Evolutionary conservation across 495 filamentous ascomycete species (phyloP).

Genomic region (Lophiostoma macrostomum): DNA sequence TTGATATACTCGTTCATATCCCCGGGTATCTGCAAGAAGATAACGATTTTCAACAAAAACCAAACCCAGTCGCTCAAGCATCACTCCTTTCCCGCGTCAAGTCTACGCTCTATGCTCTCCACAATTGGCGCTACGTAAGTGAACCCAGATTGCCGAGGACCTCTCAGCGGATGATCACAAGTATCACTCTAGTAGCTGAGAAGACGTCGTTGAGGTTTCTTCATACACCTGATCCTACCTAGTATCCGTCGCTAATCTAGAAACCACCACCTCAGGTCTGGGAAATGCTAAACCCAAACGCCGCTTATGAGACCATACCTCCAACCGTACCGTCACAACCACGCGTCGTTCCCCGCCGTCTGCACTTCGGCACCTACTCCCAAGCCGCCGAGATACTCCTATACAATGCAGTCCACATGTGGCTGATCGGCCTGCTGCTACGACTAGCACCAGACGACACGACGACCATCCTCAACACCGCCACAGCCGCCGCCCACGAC

Average conservation of each 20-base stretch:
- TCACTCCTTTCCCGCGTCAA: constrained; percentile 3
- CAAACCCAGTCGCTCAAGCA: background rate
- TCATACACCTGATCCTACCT: no score
- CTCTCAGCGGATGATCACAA: no score
- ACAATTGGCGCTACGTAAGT: constrained; percentile 15
- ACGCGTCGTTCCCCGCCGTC: background rate
- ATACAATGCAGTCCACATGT: constrained; percentile 23
- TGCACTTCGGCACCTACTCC: constrained; percentile 3
- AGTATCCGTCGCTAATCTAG: no score
- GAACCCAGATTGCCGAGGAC: no score
- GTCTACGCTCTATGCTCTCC: constrained; percentile 1
- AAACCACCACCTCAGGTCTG: no score
- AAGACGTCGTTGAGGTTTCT: no score
- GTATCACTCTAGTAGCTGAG: no score
- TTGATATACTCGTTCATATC: constrained; percentile 18
- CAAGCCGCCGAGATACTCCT: constrained; percentile 19
- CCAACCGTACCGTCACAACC: background rate
- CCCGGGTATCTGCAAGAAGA: constrained; percentile 18
- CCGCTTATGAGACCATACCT: constrained; percentile 7
- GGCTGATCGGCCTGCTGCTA: constrained; percentile 10
- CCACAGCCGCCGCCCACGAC: background rate
- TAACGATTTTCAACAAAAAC: background rate
- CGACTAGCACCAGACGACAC: background rate
- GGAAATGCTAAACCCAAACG: constrained; percentile 1
- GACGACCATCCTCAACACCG: background rate